Evolutionary conservation across 805 yeast genomes (phyloP).

Genomic region (Pichia sporocuriosa): DNA sequence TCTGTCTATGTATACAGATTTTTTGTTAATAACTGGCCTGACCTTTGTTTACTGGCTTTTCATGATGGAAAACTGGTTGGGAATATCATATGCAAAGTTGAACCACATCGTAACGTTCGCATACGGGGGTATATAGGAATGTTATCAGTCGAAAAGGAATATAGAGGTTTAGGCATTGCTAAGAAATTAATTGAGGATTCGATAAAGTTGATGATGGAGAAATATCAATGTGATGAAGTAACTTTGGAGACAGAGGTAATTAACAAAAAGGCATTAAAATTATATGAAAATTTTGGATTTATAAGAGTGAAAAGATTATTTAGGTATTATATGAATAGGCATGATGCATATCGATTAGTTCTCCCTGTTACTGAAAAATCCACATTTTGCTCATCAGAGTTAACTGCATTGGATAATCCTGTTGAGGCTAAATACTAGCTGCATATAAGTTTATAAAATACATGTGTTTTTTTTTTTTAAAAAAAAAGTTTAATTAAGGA

Average conservation of each 20-base stretch:
- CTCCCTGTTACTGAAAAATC: slow-evolving; percentile 68
- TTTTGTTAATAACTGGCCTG: slow-evolving; percentile 88
- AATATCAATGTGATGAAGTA: slow-evolving; percentile 75
- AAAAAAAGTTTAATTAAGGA: not conserved
- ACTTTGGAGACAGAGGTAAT: slow-evolving; percentile 87
- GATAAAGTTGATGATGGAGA: slow-evolving; percentile 55
- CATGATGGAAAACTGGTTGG: slow-evolving; percentile 52
- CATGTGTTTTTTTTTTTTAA: too few species aligned
- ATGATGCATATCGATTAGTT: slow-evolving; percentile 85
- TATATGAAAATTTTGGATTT: slow-evolving; percentile 35
- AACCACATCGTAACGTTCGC: slow-evolving; percentile 65
- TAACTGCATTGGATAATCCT: slow-evolving; percentile 17
- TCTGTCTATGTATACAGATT: slow-evolving; percentile 89
- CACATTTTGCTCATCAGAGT: slow-evolving; percentile 42
- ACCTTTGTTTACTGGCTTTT: slow-evolving; percentile 62
- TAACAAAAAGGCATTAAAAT: slow-evolving; percentile 38
- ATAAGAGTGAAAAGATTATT: slow-evolving; percentile 49
- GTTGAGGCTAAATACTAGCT: slow-evolving; percentile 24
- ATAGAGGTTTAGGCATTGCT: slow-evolving; percentile 80
- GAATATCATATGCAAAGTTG: slow-evolving; percentile 76
- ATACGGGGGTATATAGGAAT: slow-evolving; percentile 91
- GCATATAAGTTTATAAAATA: too few species aligned
- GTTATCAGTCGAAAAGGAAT: slow-evolving; percentile 74
- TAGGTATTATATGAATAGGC: slow-evolving; percentile 84
- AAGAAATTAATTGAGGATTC: slow-evolving; percentile 57